phyloP scores from a whole-genome alignment of 768 basidiomycete genomes.

The Piloderma croceum region DNA sequence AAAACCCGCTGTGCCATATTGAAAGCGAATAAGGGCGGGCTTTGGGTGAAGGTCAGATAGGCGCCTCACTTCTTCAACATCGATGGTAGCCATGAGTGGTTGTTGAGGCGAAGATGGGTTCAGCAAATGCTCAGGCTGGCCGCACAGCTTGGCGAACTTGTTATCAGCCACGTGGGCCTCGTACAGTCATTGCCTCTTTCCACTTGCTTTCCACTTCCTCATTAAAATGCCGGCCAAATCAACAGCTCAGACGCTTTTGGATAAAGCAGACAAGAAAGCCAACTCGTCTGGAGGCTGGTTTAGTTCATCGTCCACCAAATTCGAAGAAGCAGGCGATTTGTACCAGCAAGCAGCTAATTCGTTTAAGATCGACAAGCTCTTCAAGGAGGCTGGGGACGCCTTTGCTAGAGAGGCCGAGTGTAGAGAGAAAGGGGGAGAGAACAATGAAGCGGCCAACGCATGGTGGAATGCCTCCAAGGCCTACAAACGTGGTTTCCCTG shows the following conservation, averaged over 20 bases:
- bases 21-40: constrained; percentile 60
- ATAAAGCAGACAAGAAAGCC: constrained; percentile 92
- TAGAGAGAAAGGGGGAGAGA: constrained; percentile 80
- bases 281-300: constrained; percentile 84
- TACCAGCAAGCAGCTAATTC: constrained; percentile 92
- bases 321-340: constrained; percentile 92
- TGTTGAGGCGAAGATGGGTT: background rate
- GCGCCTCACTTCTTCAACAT: constrained; percentile 39
- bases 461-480: constrained; percentile 98
- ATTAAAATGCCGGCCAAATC: constrained; percentile 68
- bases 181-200: background rate
- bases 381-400: constrained; percentile 87
- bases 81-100: constrained; percentile 31
- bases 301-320: constrained; percentile 75
- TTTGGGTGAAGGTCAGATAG: constrained; percentile 65
- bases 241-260: constrained; percentile 65
- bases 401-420: constrained; percentile 94
- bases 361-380: constrained; percentile 88
- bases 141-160: background rate
- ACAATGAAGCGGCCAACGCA: constrained; percentile 93
- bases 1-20: constrained; percentile 95
- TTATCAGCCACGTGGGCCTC: background rate
- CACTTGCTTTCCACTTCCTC: constrained; percentile 9
- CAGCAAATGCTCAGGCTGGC: background rate
- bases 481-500: constrained; percentile 84